Evolutionary conservation across 768 basidiomycete genomes (phyloP).

Genomic region (Termitomyces sp.): DNA sequence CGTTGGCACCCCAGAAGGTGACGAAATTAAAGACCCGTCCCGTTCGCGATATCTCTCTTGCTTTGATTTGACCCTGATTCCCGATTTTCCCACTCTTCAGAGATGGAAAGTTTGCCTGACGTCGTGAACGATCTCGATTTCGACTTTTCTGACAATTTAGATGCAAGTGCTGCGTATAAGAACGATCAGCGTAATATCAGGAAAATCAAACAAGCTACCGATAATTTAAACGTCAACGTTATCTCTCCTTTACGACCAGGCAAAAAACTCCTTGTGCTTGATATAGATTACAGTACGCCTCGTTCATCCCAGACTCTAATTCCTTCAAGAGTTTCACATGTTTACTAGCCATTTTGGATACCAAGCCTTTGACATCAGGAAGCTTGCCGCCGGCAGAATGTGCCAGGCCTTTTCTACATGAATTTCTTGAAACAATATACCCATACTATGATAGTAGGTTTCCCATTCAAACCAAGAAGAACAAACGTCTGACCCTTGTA

Average conservation of each 20-base stretch:
- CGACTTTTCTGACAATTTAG: conserved; percentile 61
- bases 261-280: conserved; percentile 79
- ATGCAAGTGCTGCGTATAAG: conserved; percentile 52
- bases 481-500: not conserved
- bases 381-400: conserved; percentile 77
- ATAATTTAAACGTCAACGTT: conserved; percentile 58
- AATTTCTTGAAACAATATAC: conserved; percentile 76
- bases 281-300: conserved; percentile 78
- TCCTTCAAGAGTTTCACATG: conserved; percentile 4
- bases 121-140: conserved; percentile 80
- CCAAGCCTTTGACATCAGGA: conserved; percentile 78
- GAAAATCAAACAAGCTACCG: conserved; percentile 69
- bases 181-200: conserved; percentile 79
- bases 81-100: conserved; percentile 24
- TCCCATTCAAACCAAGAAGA: not conserved
- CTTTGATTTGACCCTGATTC: not conserved
- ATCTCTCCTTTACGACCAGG: conserved; percentile 73
- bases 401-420: conserved; percentile 76
- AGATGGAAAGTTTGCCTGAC: conserved; percentile 60
- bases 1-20: conserved; percentile 79
- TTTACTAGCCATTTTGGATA: conserved; percentile 68
- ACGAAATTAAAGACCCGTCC: conserved; percentile 78
- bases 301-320: not conserved
- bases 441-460: conserved; percentile 71
- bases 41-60: conserved; percentile 27